Evolutionary conservation across 805 yeast genomes (phyloP).

Genomic region (Yamadazyma sp.): DNA sequence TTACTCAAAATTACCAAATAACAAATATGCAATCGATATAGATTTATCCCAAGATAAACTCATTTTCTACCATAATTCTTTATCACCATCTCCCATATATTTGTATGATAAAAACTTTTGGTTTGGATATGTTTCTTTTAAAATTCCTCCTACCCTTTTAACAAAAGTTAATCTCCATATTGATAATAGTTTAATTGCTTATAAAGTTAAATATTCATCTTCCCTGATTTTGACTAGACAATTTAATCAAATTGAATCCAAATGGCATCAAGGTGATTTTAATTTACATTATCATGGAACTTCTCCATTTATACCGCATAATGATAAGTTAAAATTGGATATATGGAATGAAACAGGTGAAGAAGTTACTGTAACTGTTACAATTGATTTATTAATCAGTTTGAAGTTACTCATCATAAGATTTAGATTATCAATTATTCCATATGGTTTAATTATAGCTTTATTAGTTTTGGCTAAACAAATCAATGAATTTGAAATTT

Average conservation of each 20-base stretch:
- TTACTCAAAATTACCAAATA: too few relatives aligned
- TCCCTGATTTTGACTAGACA: constrained; percentile 44
- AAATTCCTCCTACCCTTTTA: constrained; percentile 2
- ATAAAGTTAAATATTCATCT: neutral
- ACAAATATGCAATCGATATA: too few relatives aligned
- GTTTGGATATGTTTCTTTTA: neutral
- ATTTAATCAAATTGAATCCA: constrained; percentile 69
- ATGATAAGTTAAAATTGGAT: constrained; percentile 36
- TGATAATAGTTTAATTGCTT: constrained; percentile 10
- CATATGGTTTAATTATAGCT: constrained; percentile 64
- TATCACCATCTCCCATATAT: too few relatives aligned
- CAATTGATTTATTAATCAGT: constrained; percentile 56
- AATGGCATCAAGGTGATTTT: constrained; percentile 52
- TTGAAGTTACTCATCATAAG: constrained; percentile 68
- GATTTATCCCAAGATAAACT: too few relatives aligned
- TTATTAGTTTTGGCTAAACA: constrained; percentile 55
- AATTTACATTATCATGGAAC: constrained; percentile 59
- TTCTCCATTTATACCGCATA: constrained; percentile 67
- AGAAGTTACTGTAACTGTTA: constrained; percentile 8
- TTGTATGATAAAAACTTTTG: too few relatives aligned
- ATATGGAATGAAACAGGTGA: constrained; percentile 43
- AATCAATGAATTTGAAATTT: constrained; percentile 38
- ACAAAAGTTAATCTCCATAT: constrained; percentile 7
- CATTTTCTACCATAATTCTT: too few relatives aligned
- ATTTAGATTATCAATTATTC: constrained; percentile 70